Evolutionary conservation across 2,329 filamentous ascomycete genomes (phyloP), one percentile per base, ranked within the genome.

Genomic region (Microdochium nivale): DNA sequence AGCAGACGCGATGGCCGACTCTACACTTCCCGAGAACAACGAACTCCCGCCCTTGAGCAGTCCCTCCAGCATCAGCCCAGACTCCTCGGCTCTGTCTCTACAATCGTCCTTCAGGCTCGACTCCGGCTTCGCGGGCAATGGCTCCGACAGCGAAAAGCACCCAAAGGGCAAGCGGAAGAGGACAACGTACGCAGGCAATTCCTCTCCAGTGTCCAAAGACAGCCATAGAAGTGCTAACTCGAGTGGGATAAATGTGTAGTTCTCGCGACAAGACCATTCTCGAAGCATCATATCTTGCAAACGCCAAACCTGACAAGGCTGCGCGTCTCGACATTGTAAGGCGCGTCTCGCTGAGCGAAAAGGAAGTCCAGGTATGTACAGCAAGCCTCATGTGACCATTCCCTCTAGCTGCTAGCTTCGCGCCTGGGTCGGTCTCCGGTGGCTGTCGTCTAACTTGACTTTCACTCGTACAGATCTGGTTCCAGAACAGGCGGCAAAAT

Each of bases 401-500:
- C 27, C 11, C 11, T 35, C 40, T 53, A 37, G 48, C 50, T 46
- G 49, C 49, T 32, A 48, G 21, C n/a, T 50, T 35, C 30, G 23
- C 40, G 19, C 11, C 27, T 30, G 27, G 5, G 11, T 30, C 27
- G 11, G 5, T 32, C 51, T 44, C 47, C 35, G 48, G 14, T 33
- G 47, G 43, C 55, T 54, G 49, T 35, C 48, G 25, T 54, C 58
- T 62, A 57, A 64, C 59, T 44, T 56, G 51, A 47, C 24, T 47
- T 32, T 40, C 21, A 51, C 44, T n/a, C 21, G n/a, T 47, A 30
- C 49, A 96, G 92, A 96, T 96, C 61, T 97, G 92, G 92, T 96
- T 96, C 71, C 92, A 96, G 65, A 96, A 96, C 64, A 83, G 90
- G 63, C 81, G 92, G 58, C 92, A 97, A 68, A 96, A 95, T 69